These are phyloP conservation scores for Malus fusca DNA, from an alignment of 306 rosid genomes.

Conservation along the genomic window DNA sequence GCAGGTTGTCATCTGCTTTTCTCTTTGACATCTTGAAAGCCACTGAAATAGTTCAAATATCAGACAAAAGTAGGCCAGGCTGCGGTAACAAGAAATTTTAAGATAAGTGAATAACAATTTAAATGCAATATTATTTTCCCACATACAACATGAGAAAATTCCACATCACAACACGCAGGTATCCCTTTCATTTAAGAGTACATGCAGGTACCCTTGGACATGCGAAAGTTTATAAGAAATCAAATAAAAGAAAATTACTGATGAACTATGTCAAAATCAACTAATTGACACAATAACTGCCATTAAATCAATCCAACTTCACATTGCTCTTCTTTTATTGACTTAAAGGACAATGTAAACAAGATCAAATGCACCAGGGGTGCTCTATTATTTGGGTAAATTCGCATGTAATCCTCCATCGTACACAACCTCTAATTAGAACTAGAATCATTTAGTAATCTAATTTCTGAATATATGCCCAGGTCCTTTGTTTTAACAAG, in stretches of 20 bases:
- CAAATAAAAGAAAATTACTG: neutral
- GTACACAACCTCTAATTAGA: neutral
- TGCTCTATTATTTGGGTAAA: neutral
- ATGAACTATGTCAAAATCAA: neutral
- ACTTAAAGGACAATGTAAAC: neutral
- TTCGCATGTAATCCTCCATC: too few species aligned
- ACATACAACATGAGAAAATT: neutral
- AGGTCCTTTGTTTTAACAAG: neutral
- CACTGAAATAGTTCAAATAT: slow-evolving; percentile 58
- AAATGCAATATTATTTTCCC: neutral
- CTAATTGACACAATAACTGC: neutral
- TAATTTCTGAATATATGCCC: too few species aligned
- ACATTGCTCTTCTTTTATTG: neutral
- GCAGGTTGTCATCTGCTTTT: slow-evolving; percentile 84
- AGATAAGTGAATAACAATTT: slow-evolving; percentile 1
- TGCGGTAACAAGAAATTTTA: slow-evolving; percentile 17
- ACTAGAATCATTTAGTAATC: neutral
- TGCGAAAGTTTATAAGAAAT: neutral
- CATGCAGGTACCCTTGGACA: neutral
- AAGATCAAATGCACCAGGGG: neutral
- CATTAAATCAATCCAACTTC: neutral
- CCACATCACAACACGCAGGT: neutral
- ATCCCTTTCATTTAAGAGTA: neutral
- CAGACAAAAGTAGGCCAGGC: slow-evolving; percentile 23
- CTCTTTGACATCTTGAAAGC: slow-evolving; percentile 92